Evolutionary conservation across 345 rosid species (phyloP), one percentile per base, ranked within the genome.

Genomic region (Aurinia saxatilis): DNA sequence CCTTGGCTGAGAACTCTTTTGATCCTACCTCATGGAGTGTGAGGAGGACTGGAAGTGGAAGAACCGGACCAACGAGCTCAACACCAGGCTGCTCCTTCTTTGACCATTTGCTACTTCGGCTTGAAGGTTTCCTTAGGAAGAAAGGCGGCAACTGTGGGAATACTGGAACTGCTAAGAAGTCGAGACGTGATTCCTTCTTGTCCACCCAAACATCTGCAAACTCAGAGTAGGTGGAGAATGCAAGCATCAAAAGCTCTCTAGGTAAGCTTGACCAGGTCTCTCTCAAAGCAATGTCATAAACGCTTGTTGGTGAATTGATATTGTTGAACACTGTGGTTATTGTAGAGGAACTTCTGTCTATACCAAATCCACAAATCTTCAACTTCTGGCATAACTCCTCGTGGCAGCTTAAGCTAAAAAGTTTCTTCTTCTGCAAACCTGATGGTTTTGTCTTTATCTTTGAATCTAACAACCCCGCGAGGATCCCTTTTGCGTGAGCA

Each of bases 251-350:
- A 63, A 88, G 66, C 63, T 79, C 85, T 33, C 66, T 40, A 8
- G 90, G 90, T 65, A 88, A 73, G 38, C 73, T 70, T 37, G 84
- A 72, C 93, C 90, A 88, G 33, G 77, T 63, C 48, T 79, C 82
- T 72, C 73, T 79, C 29, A 56, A 70, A 52, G 84, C 79, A 48
- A 82, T 68, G 55, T 88, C 86, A 18, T 45, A 77, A 66, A 85
- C 39, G 42, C 75, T 88, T 16, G 84, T 78, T 16, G 85, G 90
- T 58, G 72, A 57, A 66, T 38, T 56, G 37, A 88, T 64, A 36
- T 71, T 75, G 10, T 75, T 73, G 14, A 83, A 81, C 50, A 78
- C 79, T 59, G 68, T 47, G 17, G 61, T 57, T 39, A 77, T 59
- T 27, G 78, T 54, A 6, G 90, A 79, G 19, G 79, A 65, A 11